These are phyloP conservation scores for Effrenium voratum DNA, from an alignment of 73 alveolate species.

Conservation along the genomic window DNA sequence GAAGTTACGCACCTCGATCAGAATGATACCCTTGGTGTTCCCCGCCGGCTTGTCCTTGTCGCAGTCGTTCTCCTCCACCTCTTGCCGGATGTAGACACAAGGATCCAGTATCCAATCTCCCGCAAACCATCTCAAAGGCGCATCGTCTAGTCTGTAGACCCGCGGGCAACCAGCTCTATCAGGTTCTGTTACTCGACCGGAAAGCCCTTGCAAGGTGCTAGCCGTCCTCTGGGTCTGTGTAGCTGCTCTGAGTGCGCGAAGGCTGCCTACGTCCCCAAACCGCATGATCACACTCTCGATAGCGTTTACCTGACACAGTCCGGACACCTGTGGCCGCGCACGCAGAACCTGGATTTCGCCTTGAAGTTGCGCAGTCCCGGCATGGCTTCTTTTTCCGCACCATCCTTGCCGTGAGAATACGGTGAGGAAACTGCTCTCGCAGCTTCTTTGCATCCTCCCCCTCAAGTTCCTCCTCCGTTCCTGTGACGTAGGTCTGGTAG, in stretches of 20 bases:
- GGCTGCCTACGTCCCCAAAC: constrained; percentile 40
- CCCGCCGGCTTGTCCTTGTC: no score
- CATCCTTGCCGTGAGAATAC: no score
- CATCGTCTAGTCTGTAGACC: constrained; percentile 22
- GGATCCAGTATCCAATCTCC: neutral
- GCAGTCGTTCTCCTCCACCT: no score
- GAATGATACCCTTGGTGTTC: neutral
- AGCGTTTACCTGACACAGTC: neutral
- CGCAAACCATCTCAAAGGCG: neutral
- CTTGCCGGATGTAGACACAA: neutral
- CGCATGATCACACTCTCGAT: neutral
- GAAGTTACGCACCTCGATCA: neutral
- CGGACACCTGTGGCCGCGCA: neutral
- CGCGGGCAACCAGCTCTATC: neutral
- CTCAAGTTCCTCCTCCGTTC: neutral
- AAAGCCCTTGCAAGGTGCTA: neutral
- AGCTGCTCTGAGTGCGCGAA: neutral
- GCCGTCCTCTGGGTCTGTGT: neutral
- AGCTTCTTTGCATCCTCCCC: neutral
- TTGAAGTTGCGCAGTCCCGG: no score
- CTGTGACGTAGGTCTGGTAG: no score
- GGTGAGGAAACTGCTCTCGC: neutral
- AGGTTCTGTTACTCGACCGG: neutral
- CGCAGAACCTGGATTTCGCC: constrained; percentile 40
- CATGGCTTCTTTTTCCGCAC: no score